phyloP scores from a whole-genome alignment of 495 filamentous ascomycete species.

The Hypoxylon cercidicola region DNA sequence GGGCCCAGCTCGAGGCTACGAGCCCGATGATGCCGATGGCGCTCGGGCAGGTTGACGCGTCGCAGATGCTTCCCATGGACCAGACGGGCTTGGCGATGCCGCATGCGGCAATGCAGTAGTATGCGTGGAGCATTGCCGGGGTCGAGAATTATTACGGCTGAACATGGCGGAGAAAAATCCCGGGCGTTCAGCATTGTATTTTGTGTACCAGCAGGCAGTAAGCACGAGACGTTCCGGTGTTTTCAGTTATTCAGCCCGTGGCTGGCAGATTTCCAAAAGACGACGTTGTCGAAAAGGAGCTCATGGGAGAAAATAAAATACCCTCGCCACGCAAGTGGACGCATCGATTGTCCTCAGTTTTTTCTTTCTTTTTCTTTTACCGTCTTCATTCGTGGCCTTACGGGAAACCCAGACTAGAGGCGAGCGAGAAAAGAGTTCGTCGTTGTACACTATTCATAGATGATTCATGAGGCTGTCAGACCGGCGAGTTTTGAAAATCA shows the following conservation, averaged over 20 bases:
- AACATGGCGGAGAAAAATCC: neutral
- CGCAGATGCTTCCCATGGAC: conserved; percentile 34
- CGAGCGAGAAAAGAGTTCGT: neutral
- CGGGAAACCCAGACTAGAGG: conserved; percentile 1
- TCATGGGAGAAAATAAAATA: conserved; percentile 11
- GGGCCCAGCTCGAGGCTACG: conserved; percentile 45
- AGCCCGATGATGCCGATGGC: conserved; percentile 38
- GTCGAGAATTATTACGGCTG: neutral
- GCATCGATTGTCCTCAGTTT: conserved; percentile 1
- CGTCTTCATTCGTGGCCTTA: neutral
- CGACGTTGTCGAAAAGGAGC: neutral
- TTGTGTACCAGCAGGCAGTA: neutral
- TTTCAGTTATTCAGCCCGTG: too few species aligned
- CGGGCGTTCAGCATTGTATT: conserved; percentile 8
- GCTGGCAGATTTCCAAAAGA: too few species aligned
- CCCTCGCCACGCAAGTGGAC: conserved; percentile 18
- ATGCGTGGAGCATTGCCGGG: neutral
- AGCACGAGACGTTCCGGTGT: neutral
- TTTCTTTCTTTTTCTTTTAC: neutral
- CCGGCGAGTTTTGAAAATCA: neutral
- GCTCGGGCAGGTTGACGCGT: conserved; percentile 19
- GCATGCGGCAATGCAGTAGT: conserved; percentile 7
- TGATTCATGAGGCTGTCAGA: conserved; percentile 11
- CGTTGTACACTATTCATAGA: conserved; percentile 12
- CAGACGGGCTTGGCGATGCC: conserved; percentile 25